These are phyloP conservation scores for Yamadazyma dushanensis DNA, from an alignment of 1,139 yeast genomes.

Conservation along the genomic window DNA sequence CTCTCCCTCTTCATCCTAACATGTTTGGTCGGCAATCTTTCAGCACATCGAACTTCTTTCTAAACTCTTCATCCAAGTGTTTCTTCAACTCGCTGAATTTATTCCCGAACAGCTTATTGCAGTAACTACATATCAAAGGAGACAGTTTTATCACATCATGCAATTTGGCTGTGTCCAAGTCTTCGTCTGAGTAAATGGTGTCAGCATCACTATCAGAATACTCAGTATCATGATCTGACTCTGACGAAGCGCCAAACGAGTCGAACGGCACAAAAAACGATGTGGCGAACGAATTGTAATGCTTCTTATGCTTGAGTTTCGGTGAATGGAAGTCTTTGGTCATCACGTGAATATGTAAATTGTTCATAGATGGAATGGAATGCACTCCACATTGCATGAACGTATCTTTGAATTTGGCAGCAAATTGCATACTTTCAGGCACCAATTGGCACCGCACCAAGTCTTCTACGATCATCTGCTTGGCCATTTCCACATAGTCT, in stretches of 20 bases:
- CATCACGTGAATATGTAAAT: slow-evolving; percentile 72
- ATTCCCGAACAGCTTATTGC: slow-evolving; percentile 46
- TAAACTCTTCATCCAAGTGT: slow-evolving; percentile 50
- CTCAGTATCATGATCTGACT: slow-evolving; percentile 11
- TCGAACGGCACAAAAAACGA: slow-evolving; percentile 60
- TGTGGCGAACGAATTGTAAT: slow-evolving; percentile 71
- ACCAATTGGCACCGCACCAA: slow-evolving; percentile 27
- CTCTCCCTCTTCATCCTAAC: too few species aligned
- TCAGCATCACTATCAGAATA: slow-evolving; percentile 8
- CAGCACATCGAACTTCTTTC: slow-evolving; percentile 15
- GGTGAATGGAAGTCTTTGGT: slow-evolving; percentile 62
- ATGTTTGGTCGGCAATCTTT: slow-evolving; percentile 9
- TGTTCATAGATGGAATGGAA: slow-evolving; percentile 65
- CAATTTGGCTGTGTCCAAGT: slow-evolving; percentile 17
- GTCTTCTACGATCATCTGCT: slow-evolving; percentile 35
- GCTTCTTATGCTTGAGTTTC: slow-evolving; percentile 58
- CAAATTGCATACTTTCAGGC: slow-evolving; percentile 9
- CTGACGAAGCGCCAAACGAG: slow-evolving; percentile 8
- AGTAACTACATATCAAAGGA: slow-evolving; percentile 51
- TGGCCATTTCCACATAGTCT: slow-evolving; percentile 45
- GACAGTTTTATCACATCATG: slow-evolving; percentile 30
- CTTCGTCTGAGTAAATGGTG: slow-evolving; percentile 9
- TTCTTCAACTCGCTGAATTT: slow-evolving; percentile 47
- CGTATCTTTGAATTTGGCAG: slow-evolving; percentile 24
- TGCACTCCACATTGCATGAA: slow-evolving; percentile 68